phyloP scores from a whole-genome alignment of 2,329 filamentous ascomycete species.

The Pseudocercospora crystallina region DNA sequence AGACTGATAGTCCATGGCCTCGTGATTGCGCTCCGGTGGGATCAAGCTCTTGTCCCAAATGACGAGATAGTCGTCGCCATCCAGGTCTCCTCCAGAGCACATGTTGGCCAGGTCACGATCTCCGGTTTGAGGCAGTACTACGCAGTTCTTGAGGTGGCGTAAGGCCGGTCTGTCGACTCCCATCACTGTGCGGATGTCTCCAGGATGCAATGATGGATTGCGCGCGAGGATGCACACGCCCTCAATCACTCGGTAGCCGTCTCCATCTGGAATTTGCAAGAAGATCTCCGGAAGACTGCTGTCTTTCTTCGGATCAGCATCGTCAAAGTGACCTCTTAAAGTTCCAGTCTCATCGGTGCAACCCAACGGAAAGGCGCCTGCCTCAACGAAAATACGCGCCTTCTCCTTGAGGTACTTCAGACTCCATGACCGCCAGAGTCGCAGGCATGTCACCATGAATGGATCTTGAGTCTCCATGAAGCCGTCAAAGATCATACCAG shows the following conservation, averaged over 20 bases:
- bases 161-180: conserved; percentile 76
- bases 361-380: conserved; percentile 85
- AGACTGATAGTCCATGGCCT: conserved; percentile 74
- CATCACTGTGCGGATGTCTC: conserved; percentile 83
- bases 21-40: conserved; percentile 66
- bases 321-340: conserved; percentile 68
- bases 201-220: conserved; percentile 91
- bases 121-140: conserved; percentile 81
- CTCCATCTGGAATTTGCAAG: conserved; percentile 67
- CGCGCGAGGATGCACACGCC: conserved; percentile 82
- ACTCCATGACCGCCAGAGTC: conserved; percentile 85
- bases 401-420: conserved; percentile 92
- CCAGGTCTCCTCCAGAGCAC: conserved; percentile 93
- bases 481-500: conserved; percentile 72
- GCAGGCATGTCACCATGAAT: conserved; percentile 75
- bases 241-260: conserved; percentile 62
- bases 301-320: conserved; percentile 37
- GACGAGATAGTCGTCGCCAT: conserved; percentile 93
- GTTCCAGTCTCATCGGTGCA: conserved; percentile 81
- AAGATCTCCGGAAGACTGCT: conserved; percentile 76
- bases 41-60: conserved; percentile 82
- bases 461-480: conserved; percentile 77
- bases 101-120: conserved; percentile 86
- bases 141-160: conserved; percentile 75
- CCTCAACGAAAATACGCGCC: conserved; percentile 75